phyloP scores from a whole-genome alignment of 306 rosid species.

The Vigna unguiculata region DNA sequence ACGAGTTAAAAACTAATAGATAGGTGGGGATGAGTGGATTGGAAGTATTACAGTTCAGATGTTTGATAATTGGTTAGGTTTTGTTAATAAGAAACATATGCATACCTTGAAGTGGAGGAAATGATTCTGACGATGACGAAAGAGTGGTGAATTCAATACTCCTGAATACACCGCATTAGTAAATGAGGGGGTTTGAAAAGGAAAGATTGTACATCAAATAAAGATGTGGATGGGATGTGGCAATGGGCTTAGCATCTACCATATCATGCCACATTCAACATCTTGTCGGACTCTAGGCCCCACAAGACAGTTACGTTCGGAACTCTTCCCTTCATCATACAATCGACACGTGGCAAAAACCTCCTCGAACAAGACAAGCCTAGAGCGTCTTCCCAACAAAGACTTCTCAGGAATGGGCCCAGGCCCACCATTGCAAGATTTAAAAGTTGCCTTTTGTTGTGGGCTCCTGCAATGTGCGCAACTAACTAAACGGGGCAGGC shows the following conservation, averaged over 20 bases:
- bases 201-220: neutral
- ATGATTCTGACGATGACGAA: no score
- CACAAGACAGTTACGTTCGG: neutral
- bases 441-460: neutral
- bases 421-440: neutral
- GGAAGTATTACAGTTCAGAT: no score
- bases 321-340: neutral
- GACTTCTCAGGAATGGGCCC: neutral
- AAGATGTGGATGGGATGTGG: neutral
- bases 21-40: no score
- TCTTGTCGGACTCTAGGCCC: conserved; percentile 10
- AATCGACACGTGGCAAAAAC: neutral
- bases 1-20: no score
- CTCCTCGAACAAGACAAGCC: neutral
- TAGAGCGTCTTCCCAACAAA: neutral
- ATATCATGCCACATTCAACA: conserved; percentile 13
- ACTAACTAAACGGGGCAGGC: neutral
- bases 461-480: conserved; percentile 2
- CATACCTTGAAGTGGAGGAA: no score
- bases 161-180: no score
- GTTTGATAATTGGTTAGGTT: no score
- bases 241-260: neutral
- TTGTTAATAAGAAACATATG: no score
- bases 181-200: neutral
- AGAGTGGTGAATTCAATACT: no score